Conservation (phyloP, 345 rosid species). For the Lenwebbia sp. region DNA sequence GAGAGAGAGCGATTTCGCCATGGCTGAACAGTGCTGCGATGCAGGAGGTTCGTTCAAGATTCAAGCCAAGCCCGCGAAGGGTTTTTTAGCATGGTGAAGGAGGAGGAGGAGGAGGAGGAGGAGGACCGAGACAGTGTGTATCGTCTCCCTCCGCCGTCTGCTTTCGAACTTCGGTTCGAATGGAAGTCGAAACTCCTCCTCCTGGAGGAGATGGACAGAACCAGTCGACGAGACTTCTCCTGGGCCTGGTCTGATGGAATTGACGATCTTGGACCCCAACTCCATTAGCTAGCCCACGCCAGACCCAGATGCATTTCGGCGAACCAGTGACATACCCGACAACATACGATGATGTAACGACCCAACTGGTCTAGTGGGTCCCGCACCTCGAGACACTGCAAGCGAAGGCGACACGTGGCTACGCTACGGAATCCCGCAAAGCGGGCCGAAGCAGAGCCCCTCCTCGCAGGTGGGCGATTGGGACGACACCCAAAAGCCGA, state of each 20-base stretch:
- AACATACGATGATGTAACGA: neutral
- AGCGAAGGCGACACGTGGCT: neutral
- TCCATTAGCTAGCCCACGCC: neutral
- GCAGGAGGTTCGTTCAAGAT: neutral
- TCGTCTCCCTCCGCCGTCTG: neutral
- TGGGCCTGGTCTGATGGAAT: neutral
- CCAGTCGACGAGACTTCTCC: neutral
- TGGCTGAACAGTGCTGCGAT: neutral
- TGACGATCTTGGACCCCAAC: neutral
- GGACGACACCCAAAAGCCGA: neutral
- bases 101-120: too few species aligned
- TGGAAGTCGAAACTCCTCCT: neutral
- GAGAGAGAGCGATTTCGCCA: slow-evolving; percentile 5
- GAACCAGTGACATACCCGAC: neutral
- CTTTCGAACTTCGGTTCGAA: neutral
- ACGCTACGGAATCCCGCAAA: neutral
- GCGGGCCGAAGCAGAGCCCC: neutral
- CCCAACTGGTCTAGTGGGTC: neutral
- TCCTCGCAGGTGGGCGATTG: neutral
- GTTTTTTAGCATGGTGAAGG: neutral
- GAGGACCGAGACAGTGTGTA: neutral
- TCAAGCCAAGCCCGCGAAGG: neutral
- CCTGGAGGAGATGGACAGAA: neutral
- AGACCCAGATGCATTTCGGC: neutral
- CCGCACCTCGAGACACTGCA: neutral